These are phyloP conservation scores for Cercospora nicotianae DNA, from an alignment of 2,329 filamentous ascomycete species.

Conservation along the genomic window DNA sequence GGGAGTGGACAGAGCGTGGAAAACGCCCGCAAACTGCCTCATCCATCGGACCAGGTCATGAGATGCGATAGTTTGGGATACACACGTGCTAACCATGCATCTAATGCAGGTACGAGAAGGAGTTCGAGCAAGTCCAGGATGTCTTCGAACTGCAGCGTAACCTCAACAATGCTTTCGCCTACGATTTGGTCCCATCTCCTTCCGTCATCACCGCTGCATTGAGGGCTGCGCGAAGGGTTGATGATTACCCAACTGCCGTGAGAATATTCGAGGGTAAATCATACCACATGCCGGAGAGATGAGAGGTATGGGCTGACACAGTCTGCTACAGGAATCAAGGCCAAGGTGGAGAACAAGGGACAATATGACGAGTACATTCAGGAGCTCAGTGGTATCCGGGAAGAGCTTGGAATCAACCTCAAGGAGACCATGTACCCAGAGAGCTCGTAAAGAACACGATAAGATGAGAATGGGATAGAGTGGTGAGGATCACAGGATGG, in stretches of 20 bases:
- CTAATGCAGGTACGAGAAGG: slow-evolving; percentile 87
- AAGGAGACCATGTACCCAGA: slow-evolving; percentile 90
- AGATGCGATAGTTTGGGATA: slow-evolving; percentile 10
- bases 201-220: slow-evolving; percentile 88
- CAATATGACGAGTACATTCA: slow-evolving; percentile 97
- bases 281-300: not conserved
- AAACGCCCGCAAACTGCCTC: slow-evolving; percentile 34
- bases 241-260: slow-evolving; percentile 97
- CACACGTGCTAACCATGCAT: slow-evolving; percentile 19
- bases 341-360: slow-evolving; percentile 97
- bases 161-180: slow-evolving; percentile 99
- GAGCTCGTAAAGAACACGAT: slow-evolving; percentile 25
- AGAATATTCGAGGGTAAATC: slow-evolving; percentile 91
- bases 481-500: slow-evolving; percentile 7
- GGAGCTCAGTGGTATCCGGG: slow-evolving; percentile 86
- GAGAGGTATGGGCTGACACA: not conserved
- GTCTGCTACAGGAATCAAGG: slow-evolving; percentile 72
- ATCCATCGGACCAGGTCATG: slow-evolving; percentile 15
- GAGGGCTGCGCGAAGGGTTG: slow-evolving; percentile 90
- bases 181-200: slow-evolving; percentile 96
- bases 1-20: not conserved
- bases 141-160: slow-evolving; percentile 98
- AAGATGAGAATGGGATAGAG: slow-evolving; percentile 16
- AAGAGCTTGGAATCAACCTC: slow-evolving; percentile 87
- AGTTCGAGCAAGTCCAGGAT: slow-evolving; percentile 96